A percentile compares a stretch with the other conserved stretches of the same genome.
Conservation (phyloP, 352 stramenopile species). For the Aphanomyces cochlioides region DNA sequence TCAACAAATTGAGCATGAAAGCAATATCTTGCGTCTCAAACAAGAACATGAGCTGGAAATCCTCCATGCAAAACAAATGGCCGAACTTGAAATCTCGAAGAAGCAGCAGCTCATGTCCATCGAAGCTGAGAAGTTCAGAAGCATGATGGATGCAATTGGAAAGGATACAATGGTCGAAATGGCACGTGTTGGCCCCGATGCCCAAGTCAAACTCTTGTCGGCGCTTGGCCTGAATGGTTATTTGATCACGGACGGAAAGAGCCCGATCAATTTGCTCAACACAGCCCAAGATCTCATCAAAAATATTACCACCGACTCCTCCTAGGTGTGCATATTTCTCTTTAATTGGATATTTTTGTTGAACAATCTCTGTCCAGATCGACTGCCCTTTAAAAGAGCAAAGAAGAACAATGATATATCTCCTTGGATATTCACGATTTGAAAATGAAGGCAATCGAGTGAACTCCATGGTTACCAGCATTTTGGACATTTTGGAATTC, state of each 20-base stretch:
- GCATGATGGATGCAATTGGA: slow-evolving; percentile 72
- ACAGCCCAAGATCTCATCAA: slow-evolving; percentile 71
- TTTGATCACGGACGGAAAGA: slow-evolving; percentile 81
- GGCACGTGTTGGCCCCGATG: slow-evolving; percentile 61
- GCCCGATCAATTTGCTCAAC: slow-evolving; percentile 67
- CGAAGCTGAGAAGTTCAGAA: slow-evolving; percentile 75
- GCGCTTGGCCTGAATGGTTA: slow-evolving; percentile 74
- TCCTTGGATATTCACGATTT: no score
- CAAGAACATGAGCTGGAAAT: slow-evolving; percentile 64
- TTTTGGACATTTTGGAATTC: no score
- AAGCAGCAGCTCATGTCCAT: slow-evolving; percentile 77
- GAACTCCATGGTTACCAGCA: no score
- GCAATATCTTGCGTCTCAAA: slow-evolving; percentile 47
- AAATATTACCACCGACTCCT: slow-evolving; percentile 43
- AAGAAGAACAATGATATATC: no score
- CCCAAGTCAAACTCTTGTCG: slow-evolving; percentile 75
- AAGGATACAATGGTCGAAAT: slow-evolving; percentile 74
- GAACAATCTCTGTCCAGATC: no score
- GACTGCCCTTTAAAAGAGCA: no score
- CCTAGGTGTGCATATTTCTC: no score
- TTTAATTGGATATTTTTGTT: no score
- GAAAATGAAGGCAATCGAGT: no score
- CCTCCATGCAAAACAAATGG: slow-evolving; percentile 52
- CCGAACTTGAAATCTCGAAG: slow-evolving; percentile 64
- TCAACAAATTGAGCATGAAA: slow-evolving; percentile 65